A percentile compares a stretch with the other conserved stretches of the same genome.
These are phyloP conservation scores for Metschnikowia cubensis DNA, from an alignment of 805 yeast genomes.

Conservation along the genomic window DNA sequence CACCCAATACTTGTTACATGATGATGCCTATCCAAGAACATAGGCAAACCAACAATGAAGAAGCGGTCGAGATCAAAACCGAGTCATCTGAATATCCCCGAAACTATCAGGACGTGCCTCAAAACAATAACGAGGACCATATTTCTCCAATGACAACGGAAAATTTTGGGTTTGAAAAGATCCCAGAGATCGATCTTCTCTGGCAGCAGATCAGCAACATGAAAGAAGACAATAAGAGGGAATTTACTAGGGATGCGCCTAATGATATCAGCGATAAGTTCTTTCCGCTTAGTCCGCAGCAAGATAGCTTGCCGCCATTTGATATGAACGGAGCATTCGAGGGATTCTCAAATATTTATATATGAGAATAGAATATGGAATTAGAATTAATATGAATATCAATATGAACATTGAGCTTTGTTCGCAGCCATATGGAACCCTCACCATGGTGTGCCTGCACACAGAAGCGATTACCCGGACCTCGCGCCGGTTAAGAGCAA, in stretches of 20 bases:
- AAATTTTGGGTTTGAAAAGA: not conserved
- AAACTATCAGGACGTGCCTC: not conserved
- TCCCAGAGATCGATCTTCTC: conserved; percentile 8
- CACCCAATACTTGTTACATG: not conserved
- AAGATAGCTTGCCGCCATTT: conserved; percentile 1
- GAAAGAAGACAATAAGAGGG: conserved; percentile 4
- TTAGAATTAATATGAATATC: too few species aligned
- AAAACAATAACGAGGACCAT: not conserved
- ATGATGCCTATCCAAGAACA: not conserved
- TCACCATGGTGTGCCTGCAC: not conserved
- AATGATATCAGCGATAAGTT: conserved; percentile 5
- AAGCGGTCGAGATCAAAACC: not conserved
- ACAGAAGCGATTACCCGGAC: conserved; percentile 9
- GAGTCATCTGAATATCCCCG: not conserved
- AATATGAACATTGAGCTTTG: not conserved
- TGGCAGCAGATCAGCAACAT: conserved; percentile 10
- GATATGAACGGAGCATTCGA: conserved; percentile 2
- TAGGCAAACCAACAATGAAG: not conserved
- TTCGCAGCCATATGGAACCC: conserved; percentile 2
- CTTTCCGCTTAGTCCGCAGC: conserved; percentile 7
- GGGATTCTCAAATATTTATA: not conserved
- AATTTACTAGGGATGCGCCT: not conserved
- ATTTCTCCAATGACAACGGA: not conserved
- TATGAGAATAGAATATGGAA: not conserved
- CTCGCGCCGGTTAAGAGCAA: not conserved